Evolutionary conservation across 148 eudicot genomes (phyloP), one percentile per base, ranked within the genome.

Genomic region (Amaranthus hypochondriacus): DNA sequence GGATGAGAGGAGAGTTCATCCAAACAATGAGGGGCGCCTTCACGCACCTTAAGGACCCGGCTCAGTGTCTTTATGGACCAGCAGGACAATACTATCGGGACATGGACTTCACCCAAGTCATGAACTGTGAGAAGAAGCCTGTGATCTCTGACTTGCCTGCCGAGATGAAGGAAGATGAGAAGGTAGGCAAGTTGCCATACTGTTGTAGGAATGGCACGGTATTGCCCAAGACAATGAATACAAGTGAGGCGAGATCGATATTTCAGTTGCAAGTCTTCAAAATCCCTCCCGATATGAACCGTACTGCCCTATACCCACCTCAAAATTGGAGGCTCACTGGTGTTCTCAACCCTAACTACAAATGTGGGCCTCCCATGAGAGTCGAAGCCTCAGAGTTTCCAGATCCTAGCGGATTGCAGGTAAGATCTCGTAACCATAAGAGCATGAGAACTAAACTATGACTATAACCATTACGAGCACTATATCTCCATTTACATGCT

Each of bases 1-100:
- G 98, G 98, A 89, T 84, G 96, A 73, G 93, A 66, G 92, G 94
- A 14, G 96, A 93, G 78, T 93, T 93, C 83, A 93, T 93, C 28
- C 58, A 84, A 79, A 53, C 60, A 47, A 84, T 90, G 89, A 74
- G 84, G 9, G 98, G 98, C 3, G 98, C 98, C 43, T 89, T 70
- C 77, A 83, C 97, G 4, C 85, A 78, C 69, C 75, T 75, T 14
- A 89, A 74, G 71, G 93, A 88, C 69, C 73, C 89, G 10, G 69
- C 90, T 0, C 91, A 82, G 6, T 94, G 98, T 75, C 79, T 94
- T 46, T 91, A 91, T 55, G 96, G 98, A 2, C 76, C 93, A 1
- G 86, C 83, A 9, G 98, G 97, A 6, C 81, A 83, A 28, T 86
- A 88, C 79, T 94, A 91, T 72, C 71, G 78, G 53, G 86, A 86